Percentiles rank a stretch among this genome's conserved stretches.
Evolutionary conservation across 169 alveolate genomes (phyloP).

Genomic region (Plasmodium vivax): DNA sequence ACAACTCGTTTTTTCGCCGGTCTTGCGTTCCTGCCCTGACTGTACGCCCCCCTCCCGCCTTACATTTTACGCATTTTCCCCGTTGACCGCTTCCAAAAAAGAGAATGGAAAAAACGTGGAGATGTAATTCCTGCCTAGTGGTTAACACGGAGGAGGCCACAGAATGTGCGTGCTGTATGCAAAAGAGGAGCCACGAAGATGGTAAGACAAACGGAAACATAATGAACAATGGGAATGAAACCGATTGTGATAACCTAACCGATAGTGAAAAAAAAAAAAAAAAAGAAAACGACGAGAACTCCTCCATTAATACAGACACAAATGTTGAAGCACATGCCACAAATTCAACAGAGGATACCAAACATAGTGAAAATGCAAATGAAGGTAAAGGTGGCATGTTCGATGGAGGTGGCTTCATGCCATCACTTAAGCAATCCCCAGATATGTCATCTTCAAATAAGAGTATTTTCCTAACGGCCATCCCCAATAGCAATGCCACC

Average conservation of each 20-base stretch:
- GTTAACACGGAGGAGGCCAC: slow-evolving; percentile 21
- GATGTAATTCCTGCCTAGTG: slow-evolving; percentile 54
- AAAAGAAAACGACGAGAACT: slow-evolving; percentile 14
- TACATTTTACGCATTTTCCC: background rate
- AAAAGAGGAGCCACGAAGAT: slow-evolving; percentile 15
- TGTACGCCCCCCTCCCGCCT: background rate
- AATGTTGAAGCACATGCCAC: slow-evolving; percentile 4
- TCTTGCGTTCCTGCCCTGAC: background rate
- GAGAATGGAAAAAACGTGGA: slow-evolving; percentile 48
- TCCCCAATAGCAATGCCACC: background rate
- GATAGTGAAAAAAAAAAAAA: slow-evolving; percentile 2
- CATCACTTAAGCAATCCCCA: slow-evolving; percentile 24
- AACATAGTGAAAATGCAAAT: slow-evolving; percentile 7
- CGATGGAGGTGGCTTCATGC: slow-evolving; percentile 55
- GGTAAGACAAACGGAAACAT: background rate
- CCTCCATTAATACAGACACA: slow-evolving; percentile 5
- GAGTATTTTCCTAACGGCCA: slow-evolving; percentile 44
- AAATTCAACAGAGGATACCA: slow-evolving; percentile 4
- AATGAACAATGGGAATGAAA: background rate
- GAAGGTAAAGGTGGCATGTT: background rate
- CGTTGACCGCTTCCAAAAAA: background rate
- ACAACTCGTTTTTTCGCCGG: background rate
- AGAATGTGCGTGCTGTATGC: slow-evolving; percentile 67
- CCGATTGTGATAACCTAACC: background rate
- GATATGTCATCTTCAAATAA: background rate